phyloP scores from a whole-genome alignment of 2,329 filamentous ascomycete genomes.

The Purpureocillium lavendulum region DNA sequence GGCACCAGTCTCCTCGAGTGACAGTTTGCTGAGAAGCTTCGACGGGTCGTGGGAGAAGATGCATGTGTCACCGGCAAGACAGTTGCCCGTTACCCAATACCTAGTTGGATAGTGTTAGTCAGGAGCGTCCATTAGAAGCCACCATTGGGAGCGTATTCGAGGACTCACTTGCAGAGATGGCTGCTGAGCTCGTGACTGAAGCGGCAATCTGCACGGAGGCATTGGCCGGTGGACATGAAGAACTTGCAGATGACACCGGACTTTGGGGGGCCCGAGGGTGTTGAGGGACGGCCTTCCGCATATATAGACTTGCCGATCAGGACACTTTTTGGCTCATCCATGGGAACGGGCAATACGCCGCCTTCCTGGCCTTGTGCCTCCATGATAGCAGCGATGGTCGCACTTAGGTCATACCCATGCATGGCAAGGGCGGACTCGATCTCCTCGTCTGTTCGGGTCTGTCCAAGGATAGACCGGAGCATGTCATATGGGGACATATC shows the following conservation, averaged over 20 bases:
- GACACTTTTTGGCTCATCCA: conserved; percentile 54
- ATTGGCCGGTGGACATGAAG: conserved; percentile 91
- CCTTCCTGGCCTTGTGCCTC: conserved; percentile 50
- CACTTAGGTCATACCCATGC: conserved; percentile 88
- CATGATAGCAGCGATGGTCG: conserved; percentile 85
- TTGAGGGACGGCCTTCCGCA: conserved; percentile 64
- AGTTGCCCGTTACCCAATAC: conserved; percentile 95
- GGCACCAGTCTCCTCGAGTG: conserved; percentile 59
- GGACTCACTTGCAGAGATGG: conserved; percentile 94
- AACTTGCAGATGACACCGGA: conserved; percentile 94
- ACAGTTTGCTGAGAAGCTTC: conserved; percentile 73
- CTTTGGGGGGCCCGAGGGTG: conserved; percentile 68
- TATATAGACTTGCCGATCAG: conserved; percentile 87
- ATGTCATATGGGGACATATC: conserved; percentile 99
- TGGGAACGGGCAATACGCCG: conserved; percentile 21
- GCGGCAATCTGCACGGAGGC: conserved; percentile 87
- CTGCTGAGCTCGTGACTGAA: conserved; percentile 96
- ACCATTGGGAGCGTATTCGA: too few species aligned
- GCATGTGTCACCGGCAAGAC: conserved; percentile 85
- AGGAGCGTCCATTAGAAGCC: neutral
- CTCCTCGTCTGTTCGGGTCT: conserved; percentile 84
- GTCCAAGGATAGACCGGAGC: conserved; percentile 86
- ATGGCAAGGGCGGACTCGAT: conserved; percentile 83
- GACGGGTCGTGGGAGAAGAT: conserved; percentile 96
- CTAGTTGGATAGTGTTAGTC: conserved; percentile 30